Evolutionary conservation across 1,284 basidiomycete genomes (phyloP), one percentile per base, ranked within the genome.

Genomic region (Agaricales sp.): DNA sequence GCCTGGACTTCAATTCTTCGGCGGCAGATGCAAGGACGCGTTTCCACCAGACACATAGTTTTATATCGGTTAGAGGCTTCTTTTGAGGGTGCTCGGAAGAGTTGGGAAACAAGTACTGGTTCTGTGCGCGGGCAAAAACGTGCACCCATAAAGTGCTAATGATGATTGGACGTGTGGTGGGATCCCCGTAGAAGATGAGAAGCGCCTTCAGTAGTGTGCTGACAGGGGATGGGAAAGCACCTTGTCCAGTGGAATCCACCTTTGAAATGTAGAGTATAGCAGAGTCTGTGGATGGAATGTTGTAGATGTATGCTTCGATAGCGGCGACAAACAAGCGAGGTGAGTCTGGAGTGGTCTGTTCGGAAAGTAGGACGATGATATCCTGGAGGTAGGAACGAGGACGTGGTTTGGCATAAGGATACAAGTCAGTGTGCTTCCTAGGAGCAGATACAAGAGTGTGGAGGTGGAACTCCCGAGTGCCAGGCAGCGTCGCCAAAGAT

Each of bases 41-140:
- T 61, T 87, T 87, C 95, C 95, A 99, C 95, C 95, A 99, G 45
- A 73, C 80, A 62, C 92, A 93, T 1, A 99, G 75, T 55, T 77
- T 77, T 21, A 83, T 72, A 58, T 97, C 95, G 26, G 77, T 76
- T 47, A 95, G 66, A 1, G 89, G 83, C 20, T 71, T 77, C 68
- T 98, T 98, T 25, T 76, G 77, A 1, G 64, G 43, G 55, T 78
- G 84, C 21, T 92, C 81, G 2, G 79, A 70, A n/a, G 88, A 92
- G 60, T 93, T 92, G 0, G 94, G 89, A 63, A 99, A 98, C 23
- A 99, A 73, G 63, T 99, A 99, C 61, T 97, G 93, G 26, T 69
- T 71, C 65, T 98, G 94, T 1, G 89, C 82, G 16, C 93, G 77
- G 1, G 95, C 95, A 59, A 99, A 96, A 23, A 98, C 73, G 57